Percentiles rank a stretch among this genome's conserved stretches.
These are phyloP conservation scores for Saccharomycopsis sp. DNA, from an alignment of 805 yeast genomes.

Conservation along the genomic window DNA sequence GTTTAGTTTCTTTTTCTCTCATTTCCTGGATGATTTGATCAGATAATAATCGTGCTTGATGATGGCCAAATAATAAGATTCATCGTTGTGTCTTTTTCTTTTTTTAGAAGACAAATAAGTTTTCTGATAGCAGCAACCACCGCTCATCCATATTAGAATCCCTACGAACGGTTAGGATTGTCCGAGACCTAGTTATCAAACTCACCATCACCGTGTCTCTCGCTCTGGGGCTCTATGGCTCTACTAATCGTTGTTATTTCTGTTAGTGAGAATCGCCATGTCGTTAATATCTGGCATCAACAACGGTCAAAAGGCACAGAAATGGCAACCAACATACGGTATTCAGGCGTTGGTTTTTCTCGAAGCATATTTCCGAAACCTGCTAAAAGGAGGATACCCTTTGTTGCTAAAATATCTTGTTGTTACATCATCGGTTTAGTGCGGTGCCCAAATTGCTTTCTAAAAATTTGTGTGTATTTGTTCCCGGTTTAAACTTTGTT, in stretches of 20 bases:
- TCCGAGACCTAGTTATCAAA: not conserved
- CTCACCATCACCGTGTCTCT: not conserved
- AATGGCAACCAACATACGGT: not conserved
- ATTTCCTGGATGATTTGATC: not conserved
- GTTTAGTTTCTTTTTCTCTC: not conserved
- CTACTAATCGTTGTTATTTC: not conserved
- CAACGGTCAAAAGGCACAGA: not conserved
- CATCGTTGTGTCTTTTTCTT: not conserved
- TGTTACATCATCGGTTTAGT: not conserved
- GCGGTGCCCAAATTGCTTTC: not conserved
- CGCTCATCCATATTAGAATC: not conserved
- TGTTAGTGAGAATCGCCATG: no score
- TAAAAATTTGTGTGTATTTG: not conserved
- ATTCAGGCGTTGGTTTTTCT: not conserved
- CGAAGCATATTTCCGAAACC: conserved; percentile 2
- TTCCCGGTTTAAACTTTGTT: not conserved
- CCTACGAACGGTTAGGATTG: not conserved
- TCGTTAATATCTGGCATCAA: no score
- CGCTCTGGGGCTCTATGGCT: not conserved
- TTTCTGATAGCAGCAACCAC: not conserved
- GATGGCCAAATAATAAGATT: not conserved
- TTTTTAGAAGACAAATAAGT: not conserved
- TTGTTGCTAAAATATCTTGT: not conserved
- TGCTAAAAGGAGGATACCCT: conserved; percentile 3
- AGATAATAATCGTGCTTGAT: not conserved